Base-by-base conservation (phyloP, 2,329 filamentous ascomycete genomes). In the Chalara sp. region DNA sequence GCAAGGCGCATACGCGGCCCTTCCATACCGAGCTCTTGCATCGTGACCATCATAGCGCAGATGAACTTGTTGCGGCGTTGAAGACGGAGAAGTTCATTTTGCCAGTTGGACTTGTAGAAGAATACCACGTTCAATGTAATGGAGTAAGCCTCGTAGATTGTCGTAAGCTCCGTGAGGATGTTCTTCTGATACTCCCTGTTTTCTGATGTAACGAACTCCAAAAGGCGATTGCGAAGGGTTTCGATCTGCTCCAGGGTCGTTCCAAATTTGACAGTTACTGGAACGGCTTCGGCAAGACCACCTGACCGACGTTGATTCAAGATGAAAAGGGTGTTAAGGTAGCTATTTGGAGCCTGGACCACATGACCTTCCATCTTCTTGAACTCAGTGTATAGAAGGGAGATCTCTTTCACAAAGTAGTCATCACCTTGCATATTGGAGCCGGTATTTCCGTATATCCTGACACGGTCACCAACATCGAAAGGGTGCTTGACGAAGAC, bases 351-450 rank as follows among this genome's bases (percentile, higher is more conserved):
- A 1, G 92, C 92, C 68, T 96, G 92, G 0, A 97, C 92, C 29
- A 96, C 86, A 61, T 96, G 91, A 2, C 92, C 92, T 68, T 96
- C 86, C 87, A 96, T 92, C 75, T 96, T 96, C 76, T 96, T 96
- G 74, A 96, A 96, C 64, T 96, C 92, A 11, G 92, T 97, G 67
- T 93, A 97, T 12, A 96, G 77, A 1, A 97, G 76, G 1, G 89
- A 87, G 50, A 97, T 95, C 64, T 96, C 89, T 49, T 95, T 95
- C 49, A 97, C 91, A 58, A 95, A 96, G 69, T 96, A 97, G 62
- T 96, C 92, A 61, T 96, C 92, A 44, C 91, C 91, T 35, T 78
- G 80, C 63, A 89, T 77, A 12, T 77, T 67, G n/a, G 83, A 78
- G 54, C 92, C 92, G 0, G 89, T 89, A 61, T 90, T 95, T 49